Evolutionary conservation across 1,139 yeast species (phyloP).

Genomic region (Blastobotrys petasosporus): DNA sequence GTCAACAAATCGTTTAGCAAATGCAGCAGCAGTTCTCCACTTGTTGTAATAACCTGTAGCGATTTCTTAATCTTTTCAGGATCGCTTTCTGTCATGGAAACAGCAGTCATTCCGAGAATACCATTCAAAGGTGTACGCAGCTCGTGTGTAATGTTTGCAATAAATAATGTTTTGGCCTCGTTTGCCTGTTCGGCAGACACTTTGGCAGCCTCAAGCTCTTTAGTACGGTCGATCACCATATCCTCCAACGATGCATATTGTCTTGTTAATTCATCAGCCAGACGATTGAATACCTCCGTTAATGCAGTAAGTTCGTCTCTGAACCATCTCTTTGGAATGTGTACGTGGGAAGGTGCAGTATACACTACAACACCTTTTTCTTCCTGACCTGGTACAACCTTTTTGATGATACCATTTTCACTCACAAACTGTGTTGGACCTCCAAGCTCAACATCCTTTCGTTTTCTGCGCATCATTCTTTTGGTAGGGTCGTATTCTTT

Average conservation of each 20-base stretch:
- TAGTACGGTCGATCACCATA: constrained; percentile 81
- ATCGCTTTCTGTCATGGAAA: constrained; percentile 81
- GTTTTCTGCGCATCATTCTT: too few species aligned
- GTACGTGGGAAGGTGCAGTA: constrained; percentile 40
- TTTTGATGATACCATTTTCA: too few species aligned
- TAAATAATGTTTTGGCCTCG: constrained; percentile 89
- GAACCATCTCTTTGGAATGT: constrained; percentile 52
- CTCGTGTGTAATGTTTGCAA: constrained; percentile 95
- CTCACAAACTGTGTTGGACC: too few species aligned
- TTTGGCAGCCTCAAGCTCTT: constrained; percentile 81
- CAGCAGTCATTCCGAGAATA: constrained; percentile 91
- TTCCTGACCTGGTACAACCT: too few species aligned
- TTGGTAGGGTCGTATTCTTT: too few species aligned
- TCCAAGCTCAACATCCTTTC: too few species aligned
- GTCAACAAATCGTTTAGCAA: constrained; percentile 84
- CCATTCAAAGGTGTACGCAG: constrained; percentile 93
- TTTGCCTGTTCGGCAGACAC: constrained; percentile 90
- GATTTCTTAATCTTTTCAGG: constrained; percentile 57
- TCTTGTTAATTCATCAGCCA: constrained; percentile 80
- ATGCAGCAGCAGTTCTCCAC: constrained; percentile 82
- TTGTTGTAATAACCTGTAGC: constrained; percentile 70
- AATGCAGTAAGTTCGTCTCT: constrained; percentile 84
- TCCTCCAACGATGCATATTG: constrained; percentile 85
- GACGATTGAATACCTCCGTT: constrained; percentile 81
- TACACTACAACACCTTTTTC: too few species aligned